A percentile compares a stretch with the other conserved stretches of the same genome.
Evolutionary conservation across 129 eudicot species (phyloP).

Genomic region (Logfia minima): DNA sequence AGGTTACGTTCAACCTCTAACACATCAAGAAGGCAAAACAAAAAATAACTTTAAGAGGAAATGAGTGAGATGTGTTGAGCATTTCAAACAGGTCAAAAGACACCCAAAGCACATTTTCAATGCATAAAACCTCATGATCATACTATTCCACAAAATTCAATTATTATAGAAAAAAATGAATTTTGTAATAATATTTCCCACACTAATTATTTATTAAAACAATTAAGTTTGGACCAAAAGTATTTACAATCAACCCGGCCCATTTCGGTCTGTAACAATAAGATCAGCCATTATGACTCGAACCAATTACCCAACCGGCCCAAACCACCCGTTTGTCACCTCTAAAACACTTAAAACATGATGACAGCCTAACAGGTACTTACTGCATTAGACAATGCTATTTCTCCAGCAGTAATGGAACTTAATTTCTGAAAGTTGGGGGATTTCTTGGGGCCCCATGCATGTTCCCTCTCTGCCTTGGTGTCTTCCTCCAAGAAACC

Average conservation of each 20-base stretch:
- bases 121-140: not conserved
- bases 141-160: not conserved
- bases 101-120: not conserved
- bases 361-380: conserved; percentile 21
- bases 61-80: not conserved
- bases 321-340: not conserved
- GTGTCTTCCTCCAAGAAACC: conserved; percentile 41
- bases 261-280: not conserved
- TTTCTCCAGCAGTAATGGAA: conserved; percentile 66
- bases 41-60: not conserved
- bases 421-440: conserved; percentile 74
- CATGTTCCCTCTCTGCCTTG: conserved; percentile 64
- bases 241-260: not conserved
- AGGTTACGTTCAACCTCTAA: too few relatives aligned
- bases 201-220: not conserved
- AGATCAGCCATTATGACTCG: not conserved
- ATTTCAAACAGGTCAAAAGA: not conserved
- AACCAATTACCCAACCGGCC: conserved; percentile 1
- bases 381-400: conserved; percentile 60
- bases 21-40: not conserved
- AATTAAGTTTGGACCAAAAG: not conserved
- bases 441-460: conserved; percentile 64
- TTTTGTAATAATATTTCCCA: not conserved
- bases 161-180: not conserved
- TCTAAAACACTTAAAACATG: not conserved